These are phyloP conservation scores for Lathyrus aphaca DNA, from an alignment of 306 rosid genomes.

Conservation along the genomic window DNA sequence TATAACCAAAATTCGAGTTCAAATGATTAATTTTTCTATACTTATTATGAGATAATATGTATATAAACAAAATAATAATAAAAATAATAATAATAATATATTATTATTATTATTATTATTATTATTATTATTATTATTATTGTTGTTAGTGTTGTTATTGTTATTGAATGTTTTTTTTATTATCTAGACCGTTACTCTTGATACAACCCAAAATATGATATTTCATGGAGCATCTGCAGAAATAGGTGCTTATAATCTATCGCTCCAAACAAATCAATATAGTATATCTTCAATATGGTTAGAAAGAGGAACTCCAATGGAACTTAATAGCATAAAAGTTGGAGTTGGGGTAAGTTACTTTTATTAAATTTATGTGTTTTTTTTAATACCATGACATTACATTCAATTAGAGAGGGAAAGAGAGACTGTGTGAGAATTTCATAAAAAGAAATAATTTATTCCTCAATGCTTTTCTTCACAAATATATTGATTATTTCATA, in stretches of 20 bases:
- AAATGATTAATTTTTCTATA: no score
- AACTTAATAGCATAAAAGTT: background rate
- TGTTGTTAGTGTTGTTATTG: no score
- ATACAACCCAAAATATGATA: background rate
- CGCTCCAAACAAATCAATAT: no score
- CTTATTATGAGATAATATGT: no score
- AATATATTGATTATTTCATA: background rate
- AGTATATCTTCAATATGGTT: no score
- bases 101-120: no score
- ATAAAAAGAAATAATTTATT: no score
- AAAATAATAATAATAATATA: no score
- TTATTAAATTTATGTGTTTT: background rate
- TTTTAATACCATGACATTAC: background rate
- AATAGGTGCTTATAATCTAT: background rate
- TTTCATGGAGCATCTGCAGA: background rate
- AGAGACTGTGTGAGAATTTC: background rate
- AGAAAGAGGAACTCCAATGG: background rate
- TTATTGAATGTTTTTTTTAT: background rate
- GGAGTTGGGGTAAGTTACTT: background rate
- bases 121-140: no score
- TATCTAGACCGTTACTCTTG: background rate
- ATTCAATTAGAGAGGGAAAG: background rate
- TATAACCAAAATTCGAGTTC: no score
- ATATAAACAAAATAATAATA: no score
- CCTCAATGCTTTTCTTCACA: background rate